Percentiles rank a stretch among this genome's conserved stretches.
Conservation (phyloP, 1,284 basidiomycete genomes). For the Ustilago bromivora region DNA sequence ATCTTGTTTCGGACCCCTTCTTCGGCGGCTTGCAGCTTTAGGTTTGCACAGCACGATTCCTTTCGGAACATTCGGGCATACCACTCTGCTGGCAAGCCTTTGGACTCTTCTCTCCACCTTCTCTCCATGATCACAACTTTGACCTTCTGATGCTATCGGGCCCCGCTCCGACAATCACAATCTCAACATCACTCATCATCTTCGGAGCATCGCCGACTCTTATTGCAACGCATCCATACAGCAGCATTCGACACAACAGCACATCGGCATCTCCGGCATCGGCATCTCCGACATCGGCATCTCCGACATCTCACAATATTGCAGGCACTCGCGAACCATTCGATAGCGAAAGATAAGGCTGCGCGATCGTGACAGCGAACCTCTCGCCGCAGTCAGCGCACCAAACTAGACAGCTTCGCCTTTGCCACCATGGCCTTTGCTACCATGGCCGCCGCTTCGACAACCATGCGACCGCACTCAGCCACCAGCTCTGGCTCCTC, state of each 20-base stretch:
- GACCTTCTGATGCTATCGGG: neutral
- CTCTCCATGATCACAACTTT: neutral
- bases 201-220: neutral
- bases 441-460: slow-evolving; percentile 34
- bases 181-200: neutral
- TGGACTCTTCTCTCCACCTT: neutral
- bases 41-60: neutral
- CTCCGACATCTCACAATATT: neutral
- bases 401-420: neutral
- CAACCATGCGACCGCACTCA: slow-evolving; percentile 31
- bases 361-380: neutral
- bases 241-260: neutral
- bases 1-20: neutral
- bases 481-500: slow-evolving; percentile 32
- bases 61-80: slow-evolving; percentile 23
- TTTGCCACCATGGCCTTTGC: neutral
- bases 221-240: neutral
- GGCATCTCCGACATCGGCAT: neutral
- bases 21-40: slow-evolving; percentile 2
- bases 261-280: neutral
- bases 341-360: neutral
- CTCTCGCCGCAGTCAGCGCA: neutral
- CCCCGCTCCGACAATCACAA: neutral
- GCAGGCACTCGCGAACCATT: too few species aligned
- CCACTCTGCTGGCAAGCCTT: neutral